Evolutionary conservation across 805 yeast species (phyloP).

Genomic region (Lachancea waltii): DNA sequence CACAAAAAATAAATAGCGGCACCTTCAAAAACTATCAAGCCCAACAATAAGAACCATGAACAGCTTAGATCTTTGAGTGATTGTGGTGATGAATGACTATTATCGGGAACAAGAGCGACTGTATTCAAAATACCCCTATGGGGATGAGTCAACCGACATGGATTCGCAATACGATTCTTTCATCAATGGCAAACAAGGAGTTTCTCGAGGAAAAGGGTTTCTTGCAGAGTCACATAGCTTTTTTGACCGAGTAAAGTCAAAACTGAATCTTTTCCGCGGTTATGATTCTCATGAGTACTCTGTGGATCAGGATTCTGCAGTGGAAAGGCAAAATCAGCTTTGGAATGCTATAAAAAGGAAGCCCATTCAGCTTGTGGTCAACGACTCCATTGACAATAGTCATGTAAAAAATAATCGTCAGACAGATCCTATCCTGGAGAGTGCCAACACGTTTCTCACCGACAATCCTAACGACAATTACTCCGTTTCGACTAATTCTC

Average conservation of each 20-base stretch:
- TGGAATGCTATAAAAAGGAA: constrained; percentile 11
- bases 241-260: constrained; percentile 9
- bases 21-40: constrained; percentile 1
- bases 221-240: constrained; percentile 8
- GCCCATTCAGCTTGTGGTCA: constrained; percentile 5
- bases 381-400: neutral
- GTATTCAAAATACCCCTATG: constrained; percentile 4
- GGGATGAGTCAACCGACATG: neutral
- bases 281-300: constrained; percentile 2
- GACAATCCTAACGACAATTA: constrained; percentile 15
- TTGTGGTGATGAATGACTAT: constrained; percentile 3
- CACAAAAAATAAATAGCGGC: neutral
- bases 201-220: neutral
- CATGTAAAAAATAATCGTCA: neutral
- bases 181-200: neutral
- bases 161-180: constrained; percentile 2
- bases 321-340: constrained; percentile 8
- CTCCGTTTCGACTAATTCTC: neutral
- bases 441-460: constrained; percentile 26
- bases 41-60: neutral
- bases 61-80: neutral
- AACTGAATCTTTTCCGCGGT: constrained; percentile 8
- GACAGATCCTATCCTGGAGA: constrained; percentile 9
- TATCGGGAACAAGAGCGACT: constrained; percentile 5
- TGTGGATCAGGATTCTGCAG: constrained; percentile 3